Conservation (phyloP, 2,329 filamentous ascomycete genomes). For the Dothideomycetidae sp. region DNA sequence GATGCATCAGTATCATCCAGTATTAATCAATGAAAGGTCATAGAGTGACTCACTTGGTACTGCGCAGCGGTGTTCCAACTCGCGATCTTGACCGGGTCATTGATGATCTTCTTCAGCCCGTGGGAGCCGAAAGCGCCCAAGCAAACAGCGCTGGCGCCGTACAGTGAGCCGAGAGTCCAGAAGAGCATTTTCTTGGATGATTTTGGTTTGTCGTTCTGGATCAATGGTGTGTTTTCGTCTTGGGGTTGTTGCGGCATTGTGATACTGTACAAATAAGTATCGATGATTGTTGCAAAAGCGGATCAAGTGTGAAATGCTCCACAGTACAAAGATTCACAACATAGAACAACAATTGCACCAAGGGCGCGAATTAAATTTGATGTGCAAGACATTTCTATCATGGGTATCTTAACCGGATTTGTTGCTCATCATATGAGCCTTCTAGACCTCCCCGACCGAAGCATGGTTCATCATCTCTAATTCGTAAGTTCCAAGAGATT, state of each 20-base stretch:
- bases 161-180: constrained; percentile 49
- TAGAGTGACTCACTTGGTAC: constrained; percentile 41
- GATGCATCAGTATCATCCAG: background rate
- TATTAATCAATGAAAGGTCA: background rate
- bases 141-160: constrained; percentile 46
- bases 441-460: background rate
- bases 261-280: too few relatives aligned
- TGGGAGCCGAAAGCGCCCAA: constrained; percentile 56
- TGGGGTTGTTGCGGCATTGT: background rate
- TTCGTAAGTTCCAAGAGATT: constrained; percentile 40
- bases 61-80: constrained; percentile 53
- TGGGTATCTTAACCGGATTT: too few relatives aligned
- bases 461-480: constrained; percentile 3
- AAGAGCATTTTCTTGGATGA: constrained; percentile 22
- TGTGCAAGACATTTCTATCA: too few relatives aligned
- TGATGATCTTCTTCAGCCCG: constrained; percentile 46
- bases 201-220: background rate
- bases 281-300: too few relatives aligned
- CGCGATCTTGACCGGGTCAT: constrained; percentile 43
- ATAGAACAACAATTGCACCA: too few relatives aligned
- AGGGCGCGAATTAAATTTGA: too few relatives aligned
- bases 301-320: too few relatives aligned
- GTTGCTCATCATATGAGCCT: too few relatives aligned
- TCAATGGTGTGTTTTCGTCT: constrained; percentile 3
- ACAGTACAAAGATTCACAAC: too few relatives aligned